Percentiles rank a stretch among this genome's conserved stretches.
Conservation (phyloP, 192 early-diverging fungal species). For the Phlyctochytrium arcticum region DNA sequence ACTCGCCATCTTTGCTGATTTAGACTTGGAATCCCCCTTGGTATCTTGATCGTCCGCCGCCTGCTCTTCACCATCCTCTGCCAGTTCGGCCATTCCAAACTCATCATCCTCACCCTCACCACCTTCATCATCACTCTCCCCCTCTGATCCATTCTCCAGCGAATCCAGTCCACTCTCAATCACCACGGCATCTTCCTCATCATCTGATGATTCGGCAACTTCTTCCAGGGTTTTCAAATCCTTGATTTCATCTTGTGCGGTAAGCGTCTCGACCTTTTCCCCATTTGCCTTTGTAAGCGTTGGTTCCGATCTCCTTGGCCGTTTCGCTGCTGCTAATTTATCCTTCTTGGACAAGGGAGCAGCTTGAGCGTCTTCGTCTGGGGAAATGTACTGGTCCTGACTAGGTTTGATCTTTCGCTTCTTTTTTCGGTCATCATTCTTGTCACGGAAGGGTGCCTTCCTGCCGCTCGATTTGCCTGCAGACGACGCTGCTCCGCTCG, state of each 20-base stretch:
- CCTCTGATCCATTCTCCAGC: not conserved
- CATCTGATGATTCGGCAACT: not conserved
- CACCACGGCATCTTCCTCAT: not conserved
- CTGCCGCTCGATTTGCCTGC: not conserved
- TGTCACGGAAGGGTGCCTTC: not conserved
- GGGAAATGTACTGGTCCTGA: conserved; percentile 10
- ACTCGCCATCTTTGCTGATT: conserved; percentile 55
- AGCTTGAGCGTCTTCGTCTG: conserved; percentile 5
- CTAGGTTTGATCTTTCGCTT: not conserved
- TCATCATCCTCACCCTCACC: conserved; percentile 32
- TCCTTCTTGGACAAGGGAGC: too few relatives aligned
- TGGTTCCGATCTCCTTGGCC: too few relatives aligned
- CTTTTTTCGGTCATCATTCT: not conserved
- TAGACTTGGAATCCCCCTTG: not conserved
- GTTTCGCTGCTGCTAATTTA: too few relatives aligned
- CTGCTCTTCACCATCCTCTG: conserved; percentile 26
- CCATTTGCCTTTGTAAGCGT: not conserved
- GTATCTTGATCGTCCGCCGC: conserved; percentile 23
- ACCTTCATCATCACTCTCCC: conserved; percentile 31
- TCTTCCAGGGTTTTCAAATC: not conserved
- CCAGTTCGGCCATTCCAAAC: conserved; percentile 32
- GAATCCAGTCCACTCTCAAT: not conserved
- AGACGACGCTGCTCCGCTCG: not conserved
- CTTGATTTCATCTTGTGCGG: not conserved
- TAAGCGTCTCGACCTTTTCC: too few relatives aligned